These are phyloP conservation scores for Sordariomycetes sp. DNA, from an alignment of 2,329 filamentous ascomycete genomes.

Conservation along the genomic window DNA sequence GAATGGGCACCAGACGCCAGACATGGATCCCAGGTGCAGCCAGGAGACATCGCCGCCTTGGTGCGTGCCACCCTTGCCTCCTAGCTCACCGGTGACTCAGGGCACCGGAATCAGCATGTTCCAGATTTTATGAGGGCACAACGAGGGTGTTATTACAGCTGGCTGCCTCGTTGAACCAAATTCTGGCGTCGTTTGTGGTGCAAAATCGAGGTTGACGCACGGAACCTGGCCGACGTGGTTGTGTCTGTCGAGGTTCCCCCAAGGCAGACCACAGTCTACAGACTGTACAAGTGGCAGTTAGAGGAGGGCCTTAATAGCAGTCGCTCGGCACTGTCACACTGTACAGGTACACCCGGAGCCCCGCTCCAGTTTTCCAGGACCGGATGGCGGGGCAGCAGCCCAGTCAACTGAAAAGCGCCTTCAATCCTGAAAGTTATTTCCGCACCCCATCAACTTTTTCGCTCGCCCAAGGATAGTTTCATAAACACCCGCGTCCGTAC, in stretches of 20 bases:
- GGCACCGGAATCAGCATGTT: neutral
- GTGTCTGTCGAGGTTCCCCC: neutral
- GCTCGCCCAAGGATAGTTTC: neutral
- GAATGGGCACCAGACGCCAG: neutral
- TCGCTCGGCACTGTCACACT: neutral
- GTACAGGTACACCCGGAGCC: neutral
- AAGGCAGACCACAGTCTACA: neutral
- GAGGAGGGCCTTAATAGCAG: neutral
- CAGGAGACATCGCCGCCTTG: neutral
- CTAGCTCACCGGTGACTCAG: neutral
- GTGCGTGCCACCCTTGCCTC: neutral
- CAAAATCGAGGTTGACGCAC: neutral
- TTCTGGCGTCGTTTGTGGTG: neutral
- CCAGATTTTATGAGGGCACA: neutral
- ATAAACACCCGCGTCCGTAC: neutral
- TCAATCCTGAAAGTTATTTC: slow-evolving; percentile 1
- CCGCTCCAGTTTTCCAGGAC: slow-evolving; percentile 1
- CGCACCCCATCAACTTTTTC: neutral
- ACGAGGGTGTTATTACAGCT: neutral
- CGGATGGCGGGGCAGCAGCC: neutral
- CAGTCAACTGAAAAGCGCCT: neutral
- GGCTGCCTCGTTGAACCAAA: neutral
- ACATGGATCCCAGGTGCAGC: neutral
- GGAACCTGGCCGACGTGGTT: neutral
- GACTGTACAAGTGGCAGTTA: neutral